A percentile compares a stretch with the other conserved stretches of the same genome.
These are phyloP conservation scores for Penicillium paradoxum DNA, from an alignment of 495 filamentous ascomycete species.

Conservation along the genomic window DNA sequence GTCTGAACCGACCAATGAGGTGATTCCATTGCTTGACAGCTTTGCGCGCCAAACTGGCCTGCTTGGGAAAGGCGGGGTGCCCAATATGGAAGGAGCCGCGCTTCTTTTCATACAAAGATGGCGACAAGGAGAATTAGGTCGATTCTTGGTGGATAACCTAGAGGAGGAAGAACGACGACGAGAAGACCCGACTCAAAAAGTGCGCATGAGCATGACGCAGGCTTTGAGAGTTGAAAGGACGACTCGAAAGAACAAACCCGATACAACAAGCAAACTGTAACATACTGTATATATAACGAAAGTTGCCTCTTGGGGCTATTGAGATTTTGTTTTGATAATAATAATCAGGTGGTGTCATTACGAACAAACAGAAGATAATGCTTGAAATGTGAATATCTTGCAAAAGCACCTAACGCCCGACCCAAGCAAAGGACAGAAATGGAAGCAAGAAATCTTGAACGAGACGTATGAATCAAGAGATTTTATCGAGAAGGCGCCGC, in stretches of 20 bases:
- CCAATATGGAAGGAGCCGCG: slow-evolving; percentile 68
- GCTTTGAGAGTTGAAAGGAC: slow-evolving; percentile 37
- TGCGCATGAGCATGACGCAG: slow-evolving; percentile 39
- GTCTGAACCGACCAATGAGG: slow-evolving; percentile 74
- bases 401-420: slow-evolving; percentile 26
- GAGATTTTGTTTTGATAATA: slow-evolving; percentile 7
- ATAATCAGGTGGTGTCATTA: slow-evolving; percentile 9
- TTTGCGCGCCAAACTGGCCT: slow-evolving; percentile 71
- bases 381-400: slow-evolving; percentile 20
- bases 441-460: slow-evolving; percentile 4
- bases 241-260: slow-evolving; percentile 29
- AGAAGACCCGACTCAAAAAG: slow-evolving; percentile 35
- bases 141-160: slow-evolving; percentile 76
- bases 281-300: slow-evolving; percentile 24
- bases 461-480: slow-evolving; percentile 45
- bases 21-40: slow-evolving; percentile 59
- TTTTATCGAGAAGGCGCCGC: slow-evolving; percentile 73
- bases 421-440: slow-evolving; percentile 13
- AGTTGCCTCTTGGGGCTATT: slow-evolving; percentile 18
- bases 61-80: slow-evolving; percentile 66
- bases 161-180: slow-evolving; percentile 46
- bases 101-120: slow-evolving; percentile 82
- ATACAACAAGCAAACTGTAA: slow-evolving; percentile 20
- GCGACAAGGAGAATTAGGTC: slow-evolving; percentile 69
- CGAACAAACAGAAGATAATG: slow-evolving; percentile 11